These are phyloP conservation scores for Hsuehochloa calcarea DNA, from an alignment of 176 grass and related monocot genomes.

Conservation along the genomic window DNA sequence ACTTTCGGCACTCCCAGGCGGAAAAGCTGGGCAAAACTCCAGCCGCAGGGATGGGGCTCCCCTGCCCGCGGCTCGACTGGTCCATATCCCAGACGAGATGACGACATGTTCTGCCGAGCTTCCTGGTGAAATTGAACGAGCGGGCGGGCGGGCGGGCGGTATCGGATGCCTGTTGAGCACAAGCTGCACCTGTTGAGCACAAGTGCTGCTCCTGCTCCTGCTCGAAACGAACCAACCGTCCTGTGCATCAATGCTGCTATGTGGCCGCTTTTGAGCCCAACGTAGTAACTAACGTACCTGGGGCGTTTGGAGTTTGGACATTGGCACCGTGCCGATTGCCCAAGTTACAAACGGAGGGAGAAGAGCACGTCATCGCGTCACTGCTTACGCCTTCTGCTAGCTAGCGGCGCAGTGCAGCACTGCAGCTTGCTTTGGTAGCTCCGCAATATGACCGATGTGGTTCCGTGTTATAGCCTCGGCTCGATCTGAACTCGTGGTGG, in stretches of 20 bases:
- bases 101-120: background rate
- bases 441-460: background rate
- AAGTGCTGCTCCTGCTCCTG: background rate
- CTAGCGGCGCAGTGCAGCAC: background rate
- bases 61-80: too few species aligned
- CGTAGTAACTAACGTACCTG: background rate
- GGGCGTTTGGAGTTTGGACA: background rate
- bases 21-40: background rate
- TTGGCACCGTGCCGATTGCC: background rate
- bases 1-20: background rate
- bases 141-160: background rate
- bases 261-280: background rate
- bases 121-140: background rate
- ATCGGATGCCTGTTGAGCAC: background rate
- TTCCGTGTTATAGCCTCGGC: background rate
- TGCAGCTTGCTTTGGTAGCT: background rate
- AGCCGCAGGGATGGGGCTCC: too few species aligned
- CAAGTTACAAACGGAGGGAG: background rate
- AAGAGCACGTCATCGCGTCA: background rate
- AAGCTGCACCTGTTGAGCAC: background rate
- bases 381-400: conserved; percentile 19
- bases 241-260: background rate
- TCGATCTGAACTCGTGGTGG: background rate
- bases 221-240: background rate
- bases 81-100: too few species aligned